phyloP scores from a whole-genome alignment of 2,329 filamentous ascomycete species.

The Penicillium sp. region DNA sequence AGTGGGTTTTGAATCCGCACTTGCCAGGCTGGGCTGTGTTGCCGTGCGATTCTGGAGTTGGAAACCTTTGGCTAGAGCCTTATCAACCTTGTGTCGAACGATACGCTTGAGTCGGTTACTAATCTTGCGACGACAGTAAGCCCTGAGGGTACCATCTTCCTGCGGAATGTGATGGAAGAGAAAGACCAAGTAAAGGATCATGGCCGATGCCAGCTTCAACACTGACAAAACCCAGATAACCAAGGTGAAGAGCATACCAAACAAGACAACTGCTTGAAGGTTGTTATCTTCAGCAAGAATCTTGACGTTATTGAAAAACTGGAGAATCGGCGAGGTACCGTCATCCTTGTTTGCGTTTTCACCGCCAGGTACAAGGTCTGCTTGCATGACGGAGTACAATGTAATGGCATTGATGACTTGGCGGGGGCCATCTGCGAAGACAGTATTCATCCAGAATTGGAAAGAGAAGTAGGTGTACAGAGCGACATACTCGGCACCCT shows the following conservation, averaged over 20 bases:
- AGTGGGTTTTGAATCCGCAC: conserved; percentile 53
- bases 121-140: conserved; percentile 90
- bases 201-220: conserved; percentile 71
- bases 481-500: conserved; percentile 86
- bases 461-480: conserved; percentile 88
- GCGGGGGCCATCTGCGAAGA: conserved; percentile 89
- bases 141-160: conserved; percentile 76
- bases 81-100: conserved; percentile 84
- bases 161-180: conserved; percentile 90
- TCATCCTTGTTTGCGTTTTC: conserved; percentile 53
- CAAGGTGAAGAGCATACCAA: conserved; percentile 89
- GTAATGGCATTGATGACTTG: conserved; percentile 91
- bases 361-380: conserved; percentile 69
- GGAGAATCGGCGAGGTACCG: conserved; percentile 67
- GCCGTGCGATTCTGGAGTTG: conserved; percentile 58
- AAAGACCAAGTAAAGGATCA: conserved; percentile 82
- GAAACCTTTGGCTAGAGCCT: conserved; percentile 79
- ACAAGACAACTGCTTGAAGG: conserved; percentile 80
- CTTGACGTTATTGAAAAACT: conserved; percentile 83
- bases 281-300: conserved; percentile 73
- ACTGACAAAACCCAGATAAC: conserved; percentile 86
- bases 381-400: conserved; percentile 78
- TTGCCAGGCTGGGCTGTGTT: conserved; percentile 40
- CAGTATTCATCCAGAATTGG: conserved; percentile 80
- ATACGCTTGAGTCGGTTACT: conserved; percentile 83